Evolutionary conservation across 1,284 basidiomycete species (phyloP).

Genomic region (Coniophora puteana): DNA sequence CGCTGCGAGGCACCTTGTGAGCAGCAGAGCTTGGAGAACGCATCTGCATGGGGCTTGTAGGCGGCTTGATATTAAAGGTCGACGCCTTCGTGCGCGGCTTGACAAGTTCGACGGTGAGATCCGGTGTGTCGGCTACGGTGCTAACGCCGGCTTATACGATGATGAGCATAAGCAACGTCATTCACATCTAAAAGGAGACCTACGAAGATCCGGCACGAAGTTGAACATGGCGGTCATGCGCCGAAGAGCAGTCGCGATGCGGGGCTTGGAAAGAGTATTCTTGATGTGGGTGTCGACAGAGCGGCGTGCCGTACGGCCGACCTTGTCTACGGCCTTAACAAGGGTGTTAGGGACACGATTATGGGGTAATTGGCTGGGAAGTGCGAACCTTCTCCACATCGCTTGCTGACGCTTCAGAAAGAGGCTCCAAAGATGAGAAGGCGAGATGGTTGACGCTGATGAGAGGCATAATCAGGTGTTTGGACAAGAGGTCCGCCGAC

Average conservation of each 20-base stretch:
- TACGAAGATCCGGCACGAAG: conserved; percentile 59
- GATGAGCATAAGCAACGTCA: background rate
- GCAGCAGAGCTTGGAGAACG: conserved; percentile 7
- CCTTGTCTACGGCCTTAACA: conserved; percentile 59
- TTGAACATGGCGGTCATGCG: conserved; percentile 70
- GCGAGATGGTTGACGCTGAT: conserved; percentile 66
- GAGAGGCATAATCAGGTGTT: conserved; percentile 70
- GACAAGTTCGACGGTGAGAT: conserved; percentile 26
- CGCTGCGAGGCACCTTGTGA: conserved; percentile 6
- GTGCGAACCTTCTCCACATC: conserved; percentile 64
- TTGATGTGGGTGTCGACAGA: conserved; percentile 67
- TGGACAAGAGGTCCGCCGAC: conserved; percentile 68
- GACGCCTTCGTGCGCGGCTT: too few relatives aligned
- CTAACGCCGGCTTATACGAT: conserved; percentile 36
- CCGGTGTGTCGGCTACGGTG: conserved; percentile 37
- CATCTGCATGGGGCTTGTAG: conserved; percentile 14
- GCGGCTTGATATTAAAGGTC: too few relatives aligned
- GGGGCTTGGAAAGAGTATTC: conserved; percentile 63
- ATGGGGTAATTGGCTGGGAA: conserved; percentile 5
- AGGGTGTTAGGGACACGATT: conserved; percentile 4
- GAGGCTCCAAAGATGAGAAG: conserved; percentile 54
- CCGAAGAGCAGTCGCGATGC: conserved; percentile 57
- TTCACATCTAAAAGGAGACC: conserved; percentile 24
- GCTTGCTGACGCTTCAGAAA: conserved; percentile 47
- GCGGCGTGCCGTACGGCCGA: conserved; percentile 62